Evolutionary conservation across 306 rosid species (phyloP), one percentile per base, ranked within the genome.

Genomic region (Pachyrhizus erosus): DNA sequence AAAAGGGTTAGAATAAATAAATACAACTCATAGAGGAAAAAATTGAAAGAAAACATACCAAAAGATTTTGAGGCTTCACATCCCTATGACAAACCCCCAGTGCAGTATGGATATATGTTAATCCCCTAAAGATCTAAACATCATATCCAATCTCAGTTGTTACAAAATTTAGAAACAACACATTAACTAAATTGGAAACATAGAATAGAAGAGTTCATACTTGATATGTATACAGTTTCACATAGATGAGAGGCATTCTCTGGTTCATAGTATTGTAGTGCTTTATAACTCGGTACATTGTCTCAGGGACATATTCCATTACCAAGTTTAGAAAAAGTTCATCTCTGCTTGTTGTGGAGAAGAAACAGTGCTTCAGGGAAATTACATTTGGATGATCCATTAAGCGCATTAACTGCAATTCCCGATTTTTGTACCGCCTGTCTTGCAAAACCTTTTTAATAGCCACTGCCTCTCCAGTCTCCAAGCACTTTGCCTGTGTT

Each of bases 401-500:
- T 85, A 94, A 58, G 77, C 97, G 94, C 98, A 94, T 94, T 81
- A 92, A 80, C 83, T 92, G 98, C 70, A 94, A 84, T 83, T 94
- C 98, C 57, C 98, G 95, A 76, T 89, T 94, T 87, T 94, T 92
- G 76, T 90, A 92, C 46, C 94, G 89, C 69, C 87, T 85, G 64
- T 94, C 95, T 80, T 94, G 97, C 78, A 94, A 88, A 48, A 92
- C 97, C 91, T 92, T 94, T 86, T 94, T 94, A 82, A 94, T 94
- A 7, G 98, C 95, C 77, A 94, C 85, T 0, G 93, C 54, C 73
- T 92, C 98, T 51, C 95, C 97, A 57, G 94, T 88, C 80, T 94
- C 98, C 77, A 94, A 82, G 84, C 98, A 92, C 70, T 94, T 94
- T 77, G 98, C 98, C 98, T 93, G 43, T 46, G 20, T 70, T 79